A percentile compares a stretch with the other conserved stretches of the same genome.
Evolutionary conservation across 2,329 filamentous ascomycete genomes (phyloP).

Genomic region (Xylaria digitata): DNA sequence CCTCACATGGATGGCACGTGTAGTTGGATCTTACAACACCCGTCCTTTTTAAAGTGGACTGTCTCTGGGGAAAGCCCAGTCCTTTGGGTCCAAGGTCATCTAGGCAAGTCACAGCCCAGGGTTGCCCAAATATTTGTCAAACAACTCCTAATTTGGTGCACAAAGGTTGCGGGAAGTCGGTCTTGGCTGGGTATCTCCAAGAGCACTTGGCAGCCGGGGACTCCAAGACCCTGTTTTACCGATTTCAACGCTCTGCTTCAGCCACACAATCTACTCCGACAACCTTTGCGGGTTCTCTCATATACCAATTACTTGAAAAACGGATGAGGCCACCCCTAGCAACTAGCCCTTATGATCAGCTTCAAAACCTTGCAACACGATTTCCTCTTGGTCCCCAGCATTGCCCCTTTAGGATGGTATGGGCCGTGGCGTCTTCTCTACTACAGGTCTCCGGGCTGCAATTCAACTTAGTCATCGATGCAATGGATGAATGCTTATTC

Average conservation of each 20-base stretch:
- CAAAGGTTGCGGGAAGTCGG: conserved; percentile 12
- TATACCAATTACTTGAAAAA: not conserved
- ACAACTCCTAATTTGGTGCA: not conserved
- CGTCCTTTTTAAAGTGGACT: conserved; percentile 5
- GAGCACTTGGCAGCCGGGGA: not conserved
- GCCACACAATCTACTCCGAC: conserved; percentile 13
- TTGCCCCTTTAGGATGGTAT: not conserved
- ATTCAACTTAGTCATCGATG: conserved; percentile 8
- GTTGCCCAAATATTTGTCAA: not conserved
- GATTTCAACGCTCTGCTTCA: conserved; percentile 6
- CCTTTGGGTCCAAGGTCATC: conserved; percentile 8
- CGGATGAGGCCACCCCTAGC: not conserved
- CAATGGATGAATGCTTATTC: conserved; percentile 7
- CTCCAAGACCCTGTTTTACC: conserved; percentile 6
- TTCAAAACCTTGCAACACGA: conserved; percentile 1
- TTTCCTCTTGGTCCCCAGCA: conserved; percentile 6
- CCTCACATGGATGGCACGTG: conserved; percentile 6
- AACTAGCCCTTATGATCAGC: not conserved
- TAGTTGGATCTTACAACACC: conserved; percentile 1
- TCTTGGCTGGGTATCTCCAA: conserved; percentile 11
- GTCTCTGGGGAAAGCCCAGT: not conserved
- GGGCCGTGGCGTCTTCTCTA: conserved; percentile 3
- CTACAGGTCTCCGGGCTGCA: not conserved
- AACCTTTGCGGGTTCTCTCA: conserved; percentile 4
- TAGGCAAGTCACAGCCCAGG: not conserved